Evolutionary conservation across 345 rosid genomes (phyloP).

Genomic region (Fremontodendron californicum): DNA sequence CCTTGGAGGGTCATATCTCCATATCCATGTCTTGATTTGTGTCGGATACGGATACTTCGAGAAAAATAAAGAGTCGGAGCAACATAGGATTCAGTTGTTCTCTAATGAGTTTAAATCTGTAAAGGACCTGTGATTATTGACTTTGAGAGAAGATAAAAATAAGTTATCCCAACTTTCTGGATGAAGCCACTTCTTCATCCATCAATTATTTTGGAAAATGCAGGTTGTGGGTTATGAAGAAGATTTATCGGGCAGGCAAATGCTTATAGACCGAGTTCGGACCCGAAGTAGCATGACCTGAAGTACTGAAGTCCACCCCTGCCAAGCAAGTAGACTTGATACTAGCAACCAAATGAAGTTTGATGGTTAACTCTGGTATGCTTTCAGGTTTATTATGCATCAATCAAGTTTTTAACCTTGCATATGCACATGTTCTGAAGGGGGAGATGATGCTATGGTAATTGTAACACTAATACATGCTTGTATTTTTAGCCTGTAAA

Average conservation of each 20-base stretch:
- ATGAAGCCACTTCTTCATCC: not conserved
- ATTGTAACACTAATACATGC: not conserved
- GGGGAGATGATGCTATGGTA: not conserved
- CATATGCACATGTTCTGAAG: not conserved
- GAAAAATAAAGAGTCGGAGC: not conserved
- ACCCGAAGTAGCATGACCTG: slow-evolving; percentile 68
- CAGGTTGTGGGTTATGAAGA: slow-evolving; percentile 95
- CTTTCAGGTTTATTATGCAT: not conserved
- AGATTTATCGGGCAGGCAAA: slow-evolving; percentile 90
- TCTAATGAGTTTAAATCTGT: not conserved
- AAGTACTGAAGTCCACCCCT: not conserved
- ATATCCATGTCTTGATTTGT: not conserved
- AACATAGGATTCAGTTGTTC: not conserved
- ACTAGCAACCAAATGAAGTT: not conserved
- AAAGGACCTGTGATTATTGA: not conserved
- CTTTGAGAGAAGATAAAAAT: not conserved
- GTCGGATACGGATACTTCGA: not conserved
- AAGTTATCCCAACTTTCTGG: not conserved
- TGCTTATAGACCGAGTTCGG: slow-evolving; percentile 92
- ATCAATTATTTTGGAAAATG: slow-evolving; percentile 15
- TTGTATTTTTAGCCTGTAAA: not conserved
- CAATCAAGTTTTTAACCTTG: not conserved
- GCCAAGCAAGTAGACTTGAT: not conserved
- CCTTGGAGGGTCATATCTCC: too few species aligned
- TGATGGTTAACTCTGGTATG: not conserved